phyloP scores from a whole-genome alignment of 2,329 filamentous ascomycete species.

The Fusarium pininemorale region DNA sequence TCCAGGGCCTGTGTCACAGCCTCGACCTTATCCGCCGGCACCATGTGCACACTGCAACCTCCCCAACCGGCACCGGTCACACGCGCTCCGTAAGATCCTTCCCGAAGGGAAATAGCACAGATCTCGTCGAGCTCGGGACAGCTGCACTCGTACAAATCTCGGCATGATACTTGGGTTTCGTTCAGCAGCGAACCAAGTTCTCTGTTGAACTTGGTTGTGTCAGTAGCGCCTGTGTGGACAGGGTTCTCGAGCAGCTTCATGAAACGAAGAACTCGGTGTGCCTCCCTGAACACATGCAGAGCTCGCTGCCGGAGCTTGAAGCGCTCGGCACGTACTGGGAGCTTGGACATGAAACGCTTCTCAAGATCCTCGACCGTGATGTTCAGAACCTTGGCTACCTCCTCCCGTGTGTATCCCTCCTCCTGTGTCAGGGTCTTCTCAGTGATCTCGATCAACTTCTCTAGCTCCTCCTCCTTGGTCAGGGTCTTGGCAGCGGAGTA shows the following conservation, averaged over 20 bases:
- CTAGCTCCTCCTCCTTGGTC: constrained; percentile 72
- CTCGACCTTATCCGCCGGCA: constrained; percentile 83
- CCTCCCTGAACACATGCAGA: constrained; percentile 90
- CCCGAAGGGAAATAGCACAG: constrained; percentile 78
- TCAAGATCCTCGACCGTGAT: constrained; percentile 78
- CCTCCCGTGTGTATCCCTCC: constrained; percentile 87
- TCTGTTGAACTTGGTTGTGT: constrained; percentile 69
- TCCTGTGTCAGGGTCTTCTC: constrained; percentile 77
- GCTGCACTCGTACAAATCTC: constrained; percentile 89
- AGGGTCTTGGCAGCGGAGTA: constrained; percentile 54
- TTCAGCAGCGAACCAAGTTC: constrained; percentile 87
- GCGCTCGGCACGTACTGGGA: constrained; percentile 85
- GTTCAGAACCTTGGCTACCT: constrained; percentile 78
- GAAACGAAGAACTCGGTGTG: constrained; percentile 85
- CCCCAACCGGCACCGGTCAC: constrained; percentile 97
- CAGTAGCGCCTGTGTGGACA: constrained; percentile 52
- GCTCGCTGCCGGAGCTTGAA: constrained; percentile 91
- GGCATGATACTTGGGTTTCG: constrained; percentile 86
- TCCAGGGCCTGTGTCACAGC: constrained; percentile 81
- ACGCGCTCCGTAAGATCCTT: constrained; percentile 84
- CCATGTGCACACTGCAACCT: constrained; percentile 92
- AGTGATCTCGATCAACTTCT: constrained; percentile 74
- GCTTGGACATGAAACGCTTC: constrained; percentile 82
- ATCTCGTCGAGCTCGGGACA: constrained; percentile 92
- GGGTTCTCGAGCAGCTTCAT: constrained; percentile 75